Base-by-base conservation (phyloP, 352 stramenopile genomes). In the Globisporangium radiosum region DNA sequence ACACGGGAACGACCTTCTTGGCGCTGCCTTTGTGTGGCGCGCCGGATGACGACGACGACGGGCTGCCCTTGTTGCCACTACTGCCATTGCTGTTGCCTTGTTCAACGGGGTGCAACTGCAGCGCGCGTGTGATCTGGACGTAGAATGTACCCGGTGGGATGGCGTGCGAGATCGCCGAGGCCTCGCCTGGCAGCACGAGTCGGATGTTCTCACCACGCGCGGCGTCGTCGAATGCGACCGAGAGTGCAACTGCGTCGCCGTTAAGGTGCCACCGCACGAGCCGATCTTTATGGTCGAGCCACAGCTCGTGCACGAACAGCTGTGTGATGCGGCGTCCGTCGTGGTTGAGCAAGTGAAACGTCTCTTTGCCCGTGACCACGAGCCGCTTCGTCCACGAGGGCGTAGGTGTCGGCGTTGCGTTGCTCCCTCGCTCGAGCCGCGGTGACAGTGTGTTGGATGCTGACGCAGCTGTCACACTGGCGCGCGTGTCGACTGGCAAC, bases 231-330 rank as follows among this genome's bases (percentile, higher is more conserved):
- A 93, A 93, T 13, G 84, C 80, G 54, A 93, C 81, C 0, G 84
- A 93, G 6, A 93, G 71, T 8, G 81, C 84, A 5, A 93, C 84
- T 0, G 84, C 79, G 39, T 93, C 84, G 48, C 84, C 84, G 45
- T 91, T 93, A 51, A 93, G 70, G 65, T 93, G 84, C 84, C 84
- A 94, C 8, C 84, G 81, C 44, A 94, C 84, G 43, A 94, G 68
- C 7, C 84, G 76, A 40, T 89, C 71, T 57, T 94, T 94, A 63
- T 90, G 84, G 61, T 94, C 84, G 33, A 94, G 63, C 84, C 84
- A 94, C 4, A 94, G 52, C 48, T 94, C 84, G 52, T 94, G 84
- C 8, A 94, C 84, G 60, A 94, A 93, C 33, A 94, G 68, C 56
- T 94, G 84, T 7, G 84, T 94, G 38, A 94, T 76, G 0, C 73